A percentile compares a stretch with the other conserved stretches of the same genome.
phyloP scores from a whole-genome alignment of 163 green algal genomes.

The Chlamydomonas reinhardtii region DNA sequence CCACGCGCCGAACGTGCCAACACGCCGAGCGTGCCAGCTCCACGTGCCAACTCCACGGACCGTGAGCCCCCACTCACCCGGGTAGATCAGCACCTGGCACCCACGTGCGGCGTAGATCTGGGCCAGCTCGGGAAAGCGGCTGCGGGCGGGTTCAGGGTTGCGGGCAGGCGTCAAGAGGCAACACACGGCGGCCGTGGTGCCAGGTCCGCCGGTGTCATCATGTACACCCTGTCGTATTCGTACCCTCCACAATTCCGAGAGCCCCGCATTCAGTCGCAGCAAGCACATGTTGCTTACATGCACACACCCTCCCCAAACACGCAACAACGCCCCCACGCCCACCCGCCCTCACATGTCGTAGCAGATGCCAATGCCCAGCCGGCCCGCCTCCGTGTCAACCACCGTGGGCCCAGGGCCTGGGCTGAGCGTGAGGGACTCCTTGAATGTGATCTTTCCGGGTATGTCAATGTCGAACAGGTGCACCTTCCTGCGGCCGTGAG shows the following conservation, averaged over 20 bases:
- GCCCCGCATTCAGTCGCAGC: no score
- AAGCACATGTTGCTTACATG: no score
- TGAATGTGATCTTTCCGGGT: slow-evolving; percentile 97
- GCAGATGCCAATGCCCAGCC: slow-evolving; percentile 95
- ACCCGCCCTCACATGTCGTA: slow-evolving; percentile 87
- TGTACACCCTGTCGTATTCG: no score
- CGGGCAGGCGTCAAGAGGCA: no score
- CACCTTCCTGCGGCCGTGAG: slow-evolving; percentile 88
- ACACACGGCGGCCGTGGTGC: no score
- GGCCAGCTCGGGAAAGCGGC: slow-evolving; percentile 92
- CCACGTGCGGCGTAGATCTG: slow-evolving; percentile 85
- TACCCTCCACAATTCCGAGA: no score
- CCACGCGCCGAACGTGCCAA: no score
- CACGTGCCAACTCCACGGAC: no score
- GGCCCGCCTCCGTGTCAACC: slow-evolving; percentile 73
- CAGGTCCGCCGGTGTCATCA: no score
- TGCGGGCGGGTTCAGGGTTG: background rate
- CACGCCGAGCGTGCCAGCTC: no score
- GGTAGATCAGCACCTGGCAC: slow-evolving; percentile 87
- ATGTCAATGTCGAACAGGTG: slow-evolving; percentile 99
- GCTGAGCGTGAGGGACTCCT: slow-evolving; percentile 93
- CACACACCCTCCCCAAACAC: no score
- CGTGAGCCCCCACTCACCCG: slow-evolving; percentile 71
- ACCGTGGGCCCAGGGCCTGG: slow-evolving; percentile 72
- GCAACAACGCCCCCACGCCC: no score